phyloP scores from a whole-genome alignment of 495 filamentous ascomycete genomes.

The Aspergillus incahuasiensis region DNA sequence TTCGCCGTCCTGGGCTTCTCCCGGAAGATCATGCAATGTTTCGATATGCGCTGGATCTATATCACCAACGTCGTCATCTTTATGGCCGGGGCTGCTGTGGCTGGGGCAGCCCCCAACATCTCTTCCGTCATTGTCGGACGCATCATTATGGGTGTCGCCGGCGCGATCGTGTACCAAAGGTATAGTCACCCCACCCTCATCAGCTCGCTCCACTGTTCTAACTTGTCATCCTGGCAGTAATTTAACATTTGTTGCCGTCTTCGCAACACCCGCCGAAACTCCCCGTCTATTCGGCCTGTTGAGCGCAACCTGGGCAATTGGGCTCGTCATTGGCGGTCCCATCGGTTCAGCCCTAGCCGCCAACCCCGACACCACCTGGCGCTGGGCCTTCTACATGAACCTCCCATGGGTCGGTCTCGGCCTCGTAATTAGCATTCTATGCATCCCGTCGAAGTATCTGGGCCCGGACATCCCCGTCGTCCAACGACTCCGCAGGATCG shows the following conservation, averaged over 20 bases:
- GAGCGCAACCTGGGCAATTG: constrained; percentile 37
- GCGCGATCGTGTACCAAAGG: constrained; percentile 47
- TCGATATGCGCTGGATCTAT: constrained; percentile 31
- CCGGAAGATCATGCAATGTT: constrained; percentile 16
- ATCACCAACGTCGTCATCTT: constrained; percentile 23
- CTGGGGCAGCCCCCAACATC: constrained; percentile 29
- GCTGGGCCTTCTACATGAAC: constrained; percentile 67
- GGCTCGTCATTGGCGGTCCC: constrained; percentile 45
- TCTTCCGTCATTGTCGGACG: constrained; percentile 30
- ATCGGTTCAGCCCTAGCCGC: constrained; percentile 54
- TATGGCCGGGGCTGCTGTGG: constrained; percentile 28
- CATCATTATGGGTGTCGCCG: constrained; percentile 33
- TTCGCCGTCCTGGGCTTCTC: constrained; percentile 10
- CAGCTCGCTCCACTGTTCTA: not conserved
- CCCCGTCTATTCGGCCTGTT: constrained; percentile 40
- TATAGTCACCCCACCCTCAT: not conserved
- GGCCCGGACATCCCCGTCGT: constrained; percentile 9
- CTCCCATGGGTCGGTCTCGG: constrained; percentile 44
- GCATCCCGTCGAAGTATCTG: constrained; percentile 33
- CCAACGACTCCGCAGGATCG: constrained; percentile 4
- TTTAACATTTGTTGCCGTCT: constrained; percentile 39
- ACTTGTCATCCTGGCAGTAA: not conserved
- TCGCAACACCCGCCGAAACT: constrained; percentile 39
- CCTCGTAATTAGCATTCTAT: constrained; percentile 45
- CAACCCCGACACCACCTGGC: constrained; percentile 42